Percentiles rank a stretch among this genome's conserved stretches.
Conservation (phyloP, 192 early-diverging fungal species). For the Fimicolochytrium jonesii region DNA sequence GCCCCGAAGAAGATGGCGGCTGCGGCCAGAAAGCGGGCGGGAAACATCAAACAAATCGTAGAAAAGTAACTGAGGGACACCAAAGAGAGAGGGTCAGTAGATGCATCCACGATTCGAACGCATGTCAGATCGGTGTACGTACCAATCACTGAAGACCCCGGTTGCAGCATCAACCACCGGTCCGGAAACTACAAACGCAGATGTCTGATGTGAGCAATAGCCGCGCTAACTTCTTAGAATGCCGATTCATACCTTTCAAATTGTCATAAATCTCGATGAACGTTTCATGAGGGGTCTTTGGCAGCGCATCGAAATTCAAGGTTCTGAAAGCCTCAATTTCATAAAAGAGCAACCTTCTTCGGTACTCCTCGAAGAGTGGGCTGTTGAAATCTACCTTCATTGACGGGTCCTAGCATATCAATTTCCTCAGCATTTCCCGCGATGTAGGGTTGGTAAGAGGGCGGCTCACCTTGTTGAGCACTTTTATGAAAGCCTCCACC, state of each 20-base stretch:
- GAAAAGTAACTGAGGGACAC: slow-evolving; percentile 7
- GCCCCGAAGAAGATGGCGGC: slow-evolving; percentile 8
- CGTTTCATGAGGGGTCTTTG: slow-evolving; percentile 4
- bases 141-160: slow-evolving; percentile 16
- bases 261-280: background rate
- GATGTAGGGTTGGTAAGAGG: too few relatives aligned
- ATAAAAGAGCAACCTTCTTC: slow-evolving; percentile 3
- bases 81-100: background rate
- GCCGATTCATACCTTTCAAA: slow-evolving; percentile 7
- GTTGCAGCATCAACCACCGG: slow-evolving; percentile 8
- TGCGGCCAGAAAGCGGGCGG: background rate
- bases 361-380: slow-evolving; percentile 2
- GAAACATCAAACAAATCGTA: slow-evolving; percentile 9
- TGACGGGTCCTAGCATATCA: slow-evolving; percentile 3
- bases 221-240: background rate
- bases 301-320: slow-evolving; percentile 12
- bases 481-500: slow-evolving; percentile 6
- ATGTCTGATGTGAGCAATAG: background rate
- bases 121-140: background rate
- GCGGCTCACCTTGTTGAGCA: slow-evolving; percentile 10
- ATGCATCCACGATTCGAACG: background rate
- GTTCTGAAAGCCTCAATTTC: slow-evolving; percentile 17
- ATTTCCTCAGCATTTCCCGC: too few relatives aligned
- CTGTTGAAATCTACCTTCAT: slow-evolving; percentile 14
- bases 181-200: background rate